These are phyloP conservation scores for Penicillium sp. DNA, from an alignment of 2,329 filamentous ascomycete genomes.

Conservation along the genomic window DNA sequence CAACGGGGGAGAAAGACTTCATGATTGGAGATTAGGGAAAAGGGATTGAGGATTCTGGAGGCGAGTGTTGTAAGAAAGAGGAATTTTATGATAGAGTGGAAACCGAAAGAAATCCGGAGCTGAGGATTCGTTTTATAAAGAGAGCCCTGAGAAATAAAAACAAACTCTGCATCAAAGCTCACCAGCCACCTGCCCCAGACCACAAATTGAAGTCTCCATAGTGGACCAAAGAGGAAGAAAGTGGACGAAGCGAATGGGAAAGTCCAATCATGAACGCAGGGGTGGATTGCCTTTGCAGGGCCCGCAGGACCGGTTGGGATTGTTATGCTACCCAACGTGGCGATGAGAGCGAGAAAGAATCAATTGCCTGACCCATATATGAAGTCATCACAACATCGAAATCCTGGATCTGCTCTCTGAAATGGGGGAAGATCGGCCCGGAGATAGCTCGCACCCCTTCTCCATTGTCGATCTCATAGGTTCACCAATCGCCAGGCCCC, in stretches of 20 bases:
- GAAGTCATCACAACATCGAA: constrained; percentile 19
- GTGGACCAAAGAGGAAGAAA: not conserved
- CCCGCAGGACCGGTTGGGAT: not conserved
- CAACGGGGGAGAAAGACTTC: constrained; percentile 33
- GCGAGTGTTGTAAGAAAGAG: not conserved
- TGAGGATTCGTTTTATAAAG: constrained; percentile 20
- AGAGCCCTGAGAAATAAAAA: constrained; percentile 12
- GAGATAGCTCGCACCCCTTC: constrained; percentile 10
- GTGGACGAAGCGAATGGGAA: not conserved
- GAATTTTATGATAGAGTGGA: not conserved
- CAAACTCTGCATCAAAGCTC: constrained; percentile 14
- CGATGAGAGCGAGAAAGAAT: constrained; percentile 5
- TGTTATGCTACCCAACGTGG: constrained; percentile 25
- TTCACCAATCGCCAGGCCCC: constrained; percentile 6
- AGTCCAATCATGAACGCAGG: constrained; percentile 10
- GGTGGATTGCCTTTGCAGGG: constrained; percentile 6
- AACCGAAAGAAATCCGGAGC: not conserved
- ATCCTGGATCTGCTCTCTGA: constrained; percentile 12
- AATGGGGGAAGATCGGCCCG: constrained; percentile 18
- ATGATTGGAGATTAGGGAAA: constrained; percentile 15
- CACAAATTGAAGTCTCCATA: constrained; percentile 1
- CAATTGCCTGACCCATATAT: constrained; percentile 7
- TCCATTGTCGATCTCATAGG: constrained; percentile 14
- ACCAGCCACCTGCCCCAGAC: constrained; percentile 7
- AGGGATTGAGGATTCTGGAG: not conserved